Evolutionary conservation across 208 protist species (phyloP).

Genomic region (Leishmania tarentolae): DNA sequence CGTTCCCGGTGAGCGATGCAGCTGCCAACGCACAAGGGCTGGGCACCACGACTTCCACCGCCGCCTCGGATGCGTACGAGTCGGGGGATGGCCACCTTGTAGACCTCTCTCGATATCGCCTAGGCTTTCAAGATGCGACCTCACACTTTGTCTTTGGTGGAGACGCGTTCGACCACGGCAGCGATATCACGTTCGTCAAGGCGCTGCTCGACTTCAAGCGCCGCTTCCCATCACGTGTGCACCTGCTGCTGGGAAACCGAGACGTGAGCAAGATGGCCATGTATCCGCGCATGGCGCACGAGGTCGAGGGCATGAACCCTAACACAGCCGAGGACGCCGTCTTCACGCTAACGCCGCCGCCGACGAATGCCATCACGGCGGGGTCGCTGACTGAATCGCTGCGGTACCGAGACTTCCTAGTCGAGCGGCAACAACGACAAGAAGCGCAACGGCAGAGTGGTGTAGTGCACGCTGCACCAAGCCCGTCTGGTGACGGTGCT

Average conservation of each 20-base stretch:
- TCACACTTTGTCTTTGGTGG: conserved; percentile 91
- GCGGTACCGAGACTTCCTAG: conserved; percentile 25
- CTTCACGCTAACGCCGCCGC: conserved; percentile 25
- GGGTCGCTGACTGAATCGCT: conserved; percentile 13
- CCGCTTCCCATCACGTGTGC: conserved; percentile 73
- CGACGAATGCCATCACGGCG: neutral
- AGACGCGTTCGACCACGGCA: conserved; percentile 88
- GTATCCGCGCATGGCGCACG: conserved; percentile 36
- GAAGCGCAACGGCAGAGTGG: neutral
- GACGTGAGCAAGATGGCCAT: conserved; percentile 93
- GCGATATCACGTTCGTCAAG: conserved; percentile 65
- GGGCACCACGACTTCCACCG: neutral
- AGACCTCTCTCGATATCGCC: conserved; percentile 24
- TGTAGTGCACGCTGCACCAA: neutral
- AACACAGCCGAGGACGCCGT: conserved; percentile 30
- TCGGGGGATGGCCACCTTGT: conserved; percentile 14
- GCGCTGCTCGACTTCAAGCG: conserved; percentile 77
- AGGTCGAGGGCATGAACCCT: conserved; percentile 15
- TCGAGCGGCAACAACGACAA: neutral
- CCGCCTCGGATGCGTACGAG: neutral
- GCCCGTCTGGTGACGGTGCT: neutral
- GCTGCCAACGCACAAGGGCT: neutral
- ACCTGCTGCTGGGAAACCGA: conserved; percentile 90
- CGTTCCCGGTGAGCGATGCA: neutral
- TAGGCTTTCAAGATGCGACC: conserved; percentile 48